Conservation (phyloP, 2,329 filamentous ascomycete species). For the Colletotrichum destructivum region DNA sequence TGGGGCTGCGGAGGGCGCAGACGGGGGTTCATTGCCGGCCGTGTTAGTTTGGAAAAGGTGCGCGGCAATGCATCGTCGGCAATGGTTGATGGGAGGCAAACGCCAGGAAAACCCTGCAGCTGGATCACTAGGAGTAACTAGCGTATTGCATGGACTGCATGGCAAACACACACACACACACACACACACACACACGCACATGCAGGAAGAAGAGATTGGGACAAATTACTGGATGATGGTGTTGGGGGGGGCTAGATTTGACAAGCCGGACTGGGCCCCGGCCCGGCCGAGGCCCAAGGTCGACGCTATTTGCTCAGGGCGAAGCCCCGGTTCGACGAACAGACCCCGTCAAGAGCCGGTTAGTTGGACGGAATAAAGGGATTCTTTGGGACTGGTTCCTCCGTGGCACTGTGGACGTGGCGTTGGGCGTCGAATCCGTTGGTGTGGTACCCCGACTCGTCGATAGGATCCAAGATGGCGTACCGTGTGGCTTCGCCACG, state of each 20-base stretch:
- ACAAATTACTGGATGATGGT: neutral
- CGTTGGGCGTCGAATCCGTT: slow-evolving; percentile 9
- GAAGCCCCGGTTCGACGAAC: neutral
- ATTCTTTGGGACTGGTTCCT: neutral
- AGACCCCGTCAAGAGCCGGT: neutral
- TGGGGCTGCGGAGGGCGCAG: neutral
- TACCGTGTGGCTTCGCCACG: slow-evolving; percentile 4
- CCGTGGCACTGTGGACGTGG: neutral
- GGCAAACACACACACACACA: neutral
- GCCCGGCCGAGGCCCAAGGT: slow-evolving; percentile 31
- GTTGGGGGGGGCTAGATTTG: too few species aligned
- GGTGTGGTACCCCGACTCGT: slow-evolving; percentile 9
- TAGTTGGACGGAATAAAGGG: neutral
- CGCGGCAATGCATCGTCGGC: neutral
- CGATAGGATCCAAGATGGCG: neutral
- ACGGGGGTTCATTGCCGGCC: slow-evolving; percentile 9
- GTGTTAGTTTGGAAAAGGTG: neutral
- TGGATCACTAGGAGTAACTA: neutral
- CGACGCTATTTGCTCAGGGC: slow-evolving; percentile 20
- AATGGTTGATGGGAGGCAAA: slow-evolving; percentile 19
- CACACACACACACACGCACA: too few species aligned
- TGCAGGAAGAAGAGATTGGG: too few species aligned
- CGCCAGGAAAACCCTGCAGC: slow-evolving; percentile 3
- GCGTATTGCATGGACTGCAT: too few species aligned
- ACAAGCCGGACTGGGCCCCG: slow-evolving; percentile 14